Conservation (phyloP, 108 stramenopile species). For the Schizochytrium sp. region DNA sequence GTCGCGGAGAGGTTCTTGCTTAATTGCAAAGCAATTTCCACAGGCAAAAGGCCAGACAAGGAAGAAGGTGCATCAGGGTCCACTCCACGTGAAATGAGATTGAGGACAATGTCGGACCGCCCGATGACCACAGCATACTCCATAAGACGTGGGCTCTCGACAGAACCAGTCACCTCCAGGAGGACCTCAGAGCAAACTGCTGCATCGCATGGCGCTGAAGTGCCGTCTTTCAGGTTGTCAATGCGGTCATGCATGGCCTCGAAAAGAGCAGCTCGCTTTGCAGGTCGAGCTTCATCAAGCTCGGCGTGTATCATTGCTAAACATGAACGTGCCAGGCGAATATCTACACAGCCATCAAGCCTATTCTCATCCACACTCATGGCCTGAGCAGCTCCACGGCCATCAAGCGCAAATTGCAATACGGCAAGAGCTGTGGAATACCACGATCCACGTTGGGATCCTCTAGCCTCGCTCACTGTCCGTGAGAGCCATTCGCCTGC, state of each 20-base stretch:
- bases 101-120: conserved; percentile 24
- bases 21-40: conserved; percentile 31
- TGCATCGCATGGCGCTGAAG: neutral
- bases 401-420: conserved; percentile 28
- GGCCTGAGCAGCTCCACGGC: neutral
- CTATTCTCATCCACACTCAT: neutral
- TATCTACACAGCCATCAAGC: conserved; percentile 19
- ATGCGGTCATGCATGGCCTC: conserved; percentile 22
- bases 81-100: conserved; percentile 31
- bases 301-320: neutral
- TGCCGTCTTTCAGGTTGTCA: neutral
- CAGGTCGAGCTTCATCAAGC: neutral
- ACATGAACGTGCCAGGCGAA: neutral
- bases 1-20: neutral
- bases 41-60: neutral
- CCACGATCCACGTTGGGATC: conserved; percentile 9
- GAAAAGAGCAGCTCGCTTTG: conserved; percentile 8
- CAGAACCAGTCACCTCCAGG: neutral
- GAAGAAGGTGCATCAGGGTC: conserved; percentile 48
- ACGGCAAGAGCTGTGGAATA: conserved; percentile 23
- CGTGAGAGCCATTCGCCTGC: conserved; percentile 3
- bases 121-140: conserved; percentile 51
- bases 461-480: conserved; percentile 31
- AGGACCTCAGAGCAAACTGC: conserved; percentile 41
- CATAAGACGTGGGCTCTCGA: neutral